Base-by-base conservation (phyloP, 2,329 filamentous ascomycete species). In the Cordyceps tenuipes region DNA sequence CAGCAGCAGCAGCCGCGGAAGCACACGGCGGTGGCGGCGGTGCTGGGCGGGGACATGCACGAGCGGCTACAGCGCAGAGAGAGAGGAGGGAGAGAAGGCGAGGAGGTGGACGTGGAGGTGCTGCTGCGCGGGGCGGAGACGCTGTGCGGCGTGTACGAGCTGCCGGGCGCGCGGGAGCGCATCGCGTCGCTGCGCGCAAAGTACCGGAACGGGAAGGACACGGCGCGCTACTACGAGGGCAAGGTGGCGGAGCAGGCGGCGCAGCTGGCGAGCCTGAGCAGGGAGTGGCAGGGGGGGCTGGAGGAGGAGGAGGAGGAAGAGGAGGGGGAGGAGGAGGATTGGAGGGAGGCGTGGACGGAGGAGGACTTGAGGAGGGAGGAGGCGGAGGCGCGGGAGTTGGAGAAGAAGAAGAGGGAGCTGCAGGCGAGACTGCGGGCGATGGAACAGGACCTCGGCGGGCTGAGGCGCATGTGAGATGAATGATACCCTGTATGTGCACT, bases 111-210 rank as follows among this genome's bases (percentile, higher is more conserved):
- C 71, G 86, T 97, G 3, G 90, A 96, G 68, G 81, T 96, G 1
- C 76, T 99, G 34, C 79, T 99, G 23, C 81, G 83, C 57, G 92
- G 93, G 0, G 93, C 92, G 0, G 91, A 97, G 77, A 96, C 91
- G 77, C 81, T 97, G 34, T 92, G 91, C 66, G 82, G 82, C 49
- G 92, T 97, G 31, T 97, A 97, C 70, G 88, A 90, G 39, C 81
- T 96, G 31, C 82, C 88, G 0, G 92, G 91, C 5, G 90, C 90
- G 5, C 73, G 82, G 17, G 90, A 96, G 68, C 83, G 86, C 63
- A 95, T 97, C 65, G 78, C 84, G 0, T 79, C 80, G 46, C 79
- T 96, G 68, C 81, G 91, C 62, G 81, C 82, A 58, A 86, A 90
- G 67, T 83, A 93, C 71, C 79, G 83, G 44, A 81, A 90, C 67